These are phyloP conservation scores for Bruguiera parviflora DNA, from an alignment of 345 rosid genomes.

Conservation along the genomic window DNA sequence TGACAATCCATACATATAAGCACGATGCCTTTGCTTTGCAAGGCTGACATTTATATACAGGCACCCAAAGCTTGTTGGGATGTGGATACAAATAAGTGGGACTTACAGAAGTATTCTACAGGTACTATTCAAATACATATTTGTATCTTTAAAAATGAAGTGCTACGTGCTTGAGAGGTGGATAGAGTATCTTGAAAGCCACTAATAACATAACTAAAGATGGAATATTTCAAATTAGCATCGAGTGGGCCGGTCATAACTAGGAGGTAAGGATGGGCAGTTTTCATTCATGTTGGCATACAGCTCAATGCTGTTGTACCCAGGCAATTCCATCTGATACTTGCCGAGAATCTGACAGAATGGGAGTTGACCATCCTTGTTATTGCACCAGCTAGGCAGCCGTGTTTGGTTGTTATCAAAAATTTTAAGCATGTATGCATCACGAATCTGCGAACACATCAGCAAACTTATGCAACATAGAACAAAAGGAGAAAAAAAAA, in stretches of 20 bases:
- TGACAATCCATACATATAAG: not conserved
- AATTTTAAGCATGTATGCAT: conserved; percentile 79
- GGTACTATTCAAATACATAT: conserved; percentile 2
- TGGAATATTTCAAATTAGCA: conserved; percentile 37
- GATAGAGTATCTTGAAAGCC: not conserved
- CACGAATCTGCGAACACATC: conserved; percentile 55
- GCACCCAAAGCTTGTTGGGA: not conserved
- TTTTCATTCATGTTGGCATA: conserved; percentile 87
- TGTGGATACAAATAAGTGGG: too few relatives aligned
- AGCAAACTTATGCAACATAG: not conserved
- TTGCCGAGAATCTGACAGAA: conserved; percentile 91
- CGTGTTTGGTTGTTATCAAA: conserved; percentile 69
- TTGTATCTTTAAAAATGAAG: conserved; percentile 13
- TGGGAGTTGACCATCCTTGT: conserved; percentile 43
- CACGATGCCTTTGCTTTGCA: not conserved
- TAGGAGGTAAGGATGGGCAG: conserved; percentile 92
- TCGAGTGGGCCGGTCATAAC: conserved; percentile 60
- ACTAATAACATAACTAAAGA: too few relatives aligned
- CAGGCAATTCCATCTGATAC: conserved; percentile 84
- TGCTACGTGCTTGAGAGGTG: not conserved
- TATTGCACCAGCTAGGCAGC: conserved; percentile 79
- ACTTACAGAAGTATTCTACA: not conserved
- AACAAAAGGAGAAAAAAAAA: conserved; percentile 1
- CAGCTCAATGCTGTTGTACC: conserved; percentile 66
- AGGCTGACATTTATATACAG: conserved; percentile 15